These are phyloP conservation scores for Mycothermus thermophilus DNA, from an alignment of 495 filamentous ascomycete genomes.

Conservation along the genomic window DNA sequence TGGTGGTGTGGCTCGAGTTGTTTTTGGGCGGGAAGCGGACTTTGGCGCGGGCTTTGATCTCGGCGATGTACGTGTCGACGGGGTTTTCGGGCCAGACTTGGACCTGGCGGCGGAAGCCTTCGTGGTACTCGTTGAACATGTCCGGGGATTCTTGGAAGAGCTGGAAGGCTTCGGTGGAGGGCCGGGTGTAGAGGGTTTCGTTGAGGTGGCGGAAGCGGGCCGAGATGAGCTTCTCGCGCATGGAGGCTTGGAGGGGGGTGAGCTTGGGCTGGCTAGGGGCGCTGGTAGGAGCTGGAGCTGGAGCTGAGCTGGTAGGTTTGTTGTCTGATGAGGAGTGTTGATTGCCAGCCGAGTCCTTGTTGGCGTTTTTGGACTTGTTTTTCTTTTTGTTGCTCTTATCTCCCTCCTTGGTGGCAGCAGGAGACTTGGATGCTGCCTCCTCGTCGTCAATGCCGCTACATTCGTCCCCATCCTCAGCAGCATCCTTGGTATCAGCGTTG, in stretches of 20 bases:
- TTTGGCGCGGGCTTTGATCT: constrained; percentile 44
- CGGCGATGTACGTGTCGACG: constrained; percentile 62
- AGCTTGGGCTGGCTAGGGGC: constrained; percentile 37
- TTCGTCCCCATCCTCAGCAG: constrained; percentile 6
- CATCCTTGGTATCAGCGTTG: constrained; percentile 2
- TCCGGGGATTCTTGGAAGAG: constrained; percentile 72
- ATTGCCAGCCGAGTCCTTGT: background rate
- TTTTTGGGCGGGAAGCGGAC: constrained; percentile 20
- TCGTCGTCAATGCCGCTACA: constrained; percentile 14
- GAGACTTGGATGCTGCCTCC: constrained; percentile 6
- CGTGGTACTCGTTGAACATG: constrained; percentile 88
- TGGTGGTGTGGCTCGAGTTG: constrained; percentile 1
- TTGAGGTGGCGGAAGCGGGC: constrained; percentile 96
- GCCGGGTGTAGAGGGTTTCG: constrained; percentile 85
- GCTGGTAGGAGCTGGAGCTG: constrained; percentile 11
- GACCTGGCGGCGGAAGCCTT: constrained; percentile 87
- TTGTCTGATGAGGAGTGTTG: constrained; percentile 1
- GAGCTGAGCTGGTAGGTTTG: constrained; percentile 5
- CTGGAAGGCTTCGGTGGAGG: constrained; percentile 60
- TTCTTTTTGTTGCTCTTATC: constrained; percentile 7
- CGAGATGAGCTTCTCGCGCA: constrained; percentile 83
- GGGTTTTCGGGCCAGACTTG: constrained; percentile 93
- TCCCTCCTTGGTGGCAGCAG: constrained; percentile 24
- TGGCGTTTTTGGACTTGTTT: constrained; percentile 3
- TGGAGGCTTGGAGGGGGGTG: constrained; percentile 81